Percentiles rank a stretch among this genome's conserved stretches.
phyloP scores from a whole-genome alignment of 2,329 filamentous ascomycete genomes.

The Colletotrichum lentis region DNA sequence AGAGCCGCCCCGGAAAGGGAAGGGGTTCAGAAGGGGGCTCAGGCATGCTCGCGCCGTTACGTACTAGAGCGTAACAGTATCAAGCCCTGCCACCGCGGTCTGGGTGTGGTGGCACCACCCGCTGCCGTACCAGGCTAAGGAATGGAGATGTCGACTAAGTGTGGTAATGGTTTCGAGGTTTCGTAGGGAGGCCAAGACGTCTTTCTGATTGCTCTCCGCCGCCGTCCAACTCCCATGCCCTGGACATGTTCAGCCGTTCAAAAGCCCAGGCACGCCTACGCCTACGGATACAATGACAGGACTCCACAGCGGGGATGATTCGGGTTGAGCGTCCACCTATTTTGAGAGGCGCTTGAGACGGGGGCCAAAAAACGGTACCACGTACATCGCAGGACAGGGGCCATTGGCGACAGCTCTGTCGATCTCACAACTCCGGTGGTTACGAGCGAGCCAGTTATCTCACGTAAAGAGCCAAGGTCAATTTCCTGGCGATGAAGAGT shows the following conservation, averaged over 20 bases:
- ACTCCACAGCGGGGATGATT: not conserved
- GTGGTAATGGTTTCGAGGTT: slow-evolving; percentile 35
- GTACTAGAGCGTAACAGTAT: not conserved
- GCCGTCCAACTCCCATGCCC: slow-evolving; percentile 18
- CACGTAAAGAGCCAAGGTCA: not conserved
- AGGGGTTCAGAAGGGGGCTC: not conserved
- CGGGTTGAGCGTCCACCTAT: not conserved
- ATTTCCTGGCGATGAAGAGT: slow-evolving; percentile 2
- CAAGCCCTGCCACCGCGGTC: slow-evolving; percentile 8
- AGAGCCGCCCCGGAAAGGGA: slow-evolving; percentile 31
- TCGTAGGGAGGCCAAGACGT: slow-evolving; percentile 24
- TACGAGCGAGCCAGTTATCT: not conserved
- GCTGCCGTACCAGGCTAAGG: slow-evolving; percentile 2
- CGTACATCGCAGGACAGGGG: slow-evolving; percentile 1
- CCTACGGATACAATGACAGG: not conserved
- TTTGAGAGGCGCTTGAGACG: slow-evolving; percentile 9
- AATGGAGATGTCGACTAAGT: slow-evolving; percentile 34
- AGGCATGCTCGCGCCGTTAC: not conserved
- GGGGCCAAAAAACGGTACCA: not conserved
- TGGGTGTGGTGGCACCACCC: slow-evolving; percentile 5
- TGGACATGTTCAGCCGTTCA: not conserved
- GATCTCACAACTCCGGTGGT: slow-evolving; percentile 11
- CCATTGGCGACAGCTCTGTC: not conserved
- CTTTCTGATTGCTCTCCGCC: slow-evolving; percentile 28
- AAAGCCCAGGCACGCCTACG: not conserved